Percentiles rank a stretch among this genome's conserved stretches.
These are phyloP conservation scores for Aspergillus sojae DNA, from an alignment of 2,329 filamentous ascomycete species.

Conservation along the genomic window DNA sequence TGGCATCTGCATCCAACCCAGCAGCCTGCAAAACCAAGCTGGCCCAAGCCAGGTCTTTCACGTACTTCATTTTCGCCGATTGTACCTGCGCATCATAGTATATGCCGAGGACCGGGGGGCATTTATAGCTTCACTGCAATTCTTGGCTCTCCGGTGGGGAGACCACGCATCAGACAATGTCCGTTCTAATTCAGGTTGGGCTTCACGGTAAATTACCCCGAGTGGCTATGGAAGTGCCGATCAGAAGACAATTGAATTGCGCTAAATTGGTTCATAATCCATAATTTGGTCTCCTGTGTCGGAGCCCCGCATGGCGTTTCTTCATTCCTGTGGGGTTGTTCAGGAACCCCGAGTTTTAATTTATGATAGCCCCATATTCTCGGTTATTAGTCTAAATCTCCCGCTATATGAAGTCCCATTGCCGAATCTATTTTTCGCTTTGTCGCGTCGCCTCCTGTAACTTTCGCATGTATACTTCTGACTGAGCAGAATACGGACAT, in stretches of 20 bases:
- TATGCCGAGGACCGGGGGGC: neutral
- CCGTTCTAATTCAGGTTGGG: neutral
- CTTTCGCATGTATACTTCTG: constrained; percentile 10
- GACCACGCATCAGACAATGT: neutral
- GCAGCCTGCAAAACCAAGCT: neutral
- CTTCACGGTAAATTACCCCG: neutral
- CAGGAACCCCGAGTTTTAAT: neutral
- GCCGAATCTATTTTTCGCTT: neutral
- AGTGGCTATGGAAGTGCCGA: neutral
- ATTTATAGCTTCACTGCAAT: neutral
- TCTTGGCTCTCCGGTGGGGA: constrained; percentile 1
- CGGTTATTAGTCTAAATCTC: neutral
- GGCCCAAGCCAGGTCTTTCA: neutral
- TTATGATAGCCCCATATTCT: neutral
- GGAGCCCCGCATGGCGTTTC: constrained; percentile 2
- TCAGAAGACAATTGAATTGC: neutral
- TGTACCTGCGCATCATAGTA: neutral
- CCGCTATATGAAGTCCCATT: neutral
- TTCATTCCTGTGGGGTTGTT: constrained; percentile 4
- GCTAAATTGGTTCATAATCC: neutral
- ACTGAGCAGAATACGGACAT: constrained; percentile 16
- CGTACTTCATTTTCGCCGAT: neutral
- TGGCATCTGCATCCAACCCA: constrained; percentile 9
- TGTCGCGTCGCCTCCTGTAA: neutral
- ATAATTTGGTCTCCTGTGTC: neutral